phyloP scores from a whole-genome alignment of 257 asterid genomes.

The Echium plantagineum region DNA sequence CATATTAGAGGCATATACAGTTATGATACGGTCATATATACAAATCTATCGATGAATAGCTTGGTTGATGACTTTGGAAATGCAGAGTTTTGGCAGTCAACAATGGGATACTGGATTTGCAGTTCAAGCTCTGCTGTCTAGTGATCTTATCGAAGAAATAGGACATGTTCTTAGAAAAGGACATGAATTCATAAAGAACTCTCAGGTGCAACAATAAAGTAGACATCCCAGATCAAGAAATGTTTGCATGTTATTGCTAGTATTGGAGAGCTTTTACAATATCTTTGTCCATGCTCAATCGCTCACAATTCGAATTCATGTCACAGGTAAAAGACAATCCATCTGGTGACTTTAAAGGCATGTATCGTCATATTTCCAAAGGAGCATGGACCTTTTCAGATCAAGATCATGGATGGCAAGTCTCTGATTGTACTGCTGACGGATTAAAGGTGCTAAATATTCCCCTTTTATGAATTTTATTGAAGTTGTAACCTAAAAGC shows the following conservation, averaged over 20 bases:
- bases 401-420: conserved; percentile 60
- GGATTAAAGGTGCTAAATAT: conserved; percentile 29
- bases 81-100: conserved; percentile 44
- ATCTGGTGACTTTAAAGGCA: conserved; percentile 20
- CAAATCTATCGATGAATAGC: neutral
- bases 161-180: conserved; percentile 32
- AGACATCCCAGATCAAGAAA: neutral
- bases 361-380: conserved; percentile 45
- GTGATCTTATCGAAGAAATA: conserved; percentile 28
- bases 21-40: neutral
- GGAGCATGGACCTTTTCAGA: conserved; percentile 48
- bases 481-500: neutral
- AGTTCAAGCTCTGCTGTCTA: conserved; percentile 36
- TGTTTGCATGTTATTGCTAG: neutral
- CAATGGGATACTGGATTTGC: conserved; percentile 48
- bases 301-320: neutral
- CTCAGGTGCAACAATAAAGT: conserved; percentile 28
- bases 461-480: neutral
- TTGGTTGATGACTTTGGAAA: neutral
- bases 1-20: too few relatives aligned
- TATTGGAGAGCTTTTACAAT: neutral
- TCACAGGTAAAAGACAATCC: conserved; percentile 35
- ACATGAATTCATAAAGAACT: conserved; percentile 38
- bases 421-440: conserved; percentile 47
- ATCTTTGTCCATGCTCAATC: neutral